Evolutionary conservation across 306 rosid species (phyloP).

Genomic region (Citrullus amarus): DNA sequence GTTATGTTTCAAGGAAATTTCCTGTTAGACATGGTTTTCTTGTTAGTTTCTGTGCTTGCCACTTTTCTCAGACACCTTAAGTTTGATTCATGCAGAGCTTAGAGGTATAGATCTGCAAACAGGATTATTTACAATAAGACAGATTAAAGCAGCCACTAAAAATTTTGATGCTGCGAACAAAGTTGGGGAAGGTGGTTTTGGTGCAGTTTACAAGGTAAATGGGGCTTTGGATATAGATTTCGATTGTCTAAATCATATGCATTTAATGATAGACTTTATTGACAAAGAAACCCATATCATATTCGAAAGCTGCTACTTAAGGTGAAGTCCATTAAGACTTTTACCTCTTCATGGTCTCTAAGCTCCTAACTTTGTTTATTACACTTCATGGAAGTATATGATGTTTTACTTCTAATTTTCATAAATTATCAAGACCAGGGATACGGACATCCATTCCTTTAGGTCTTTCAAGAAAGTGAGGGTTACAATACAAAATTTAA

Average conservation of each 20-base stretch:
- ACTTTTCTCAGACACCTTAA: not conserved
- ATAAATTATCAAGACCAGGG: not conserved
- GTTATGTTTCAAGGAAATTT: not conserved
- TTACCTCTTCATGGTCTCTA: not conserved
- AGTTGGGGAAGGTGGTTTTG: constrained; percentile 95
- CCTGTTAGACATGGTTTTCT: not conserved
- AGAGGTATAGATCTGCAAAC: constrained; percentile 72
- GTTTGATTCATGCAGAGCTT: constrained; percentile 37
- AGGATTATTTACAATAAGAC: constrained; percentile 66
- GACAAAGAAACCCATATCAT: not conserved
- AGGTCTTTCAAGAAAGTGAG: not conserved
- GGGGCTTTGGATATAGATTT: not conserved
- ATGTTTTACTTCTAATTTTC: not conserved
- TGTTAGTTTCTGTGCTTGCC: not conserved
- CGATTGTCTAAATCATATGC: not conserved
- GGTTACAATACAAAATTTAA: not conserved
- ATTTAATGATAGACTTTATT: not conserved
- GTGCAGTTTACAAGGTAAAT: constrained; percentile 79
- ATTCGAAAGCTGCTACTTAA: not conserved
- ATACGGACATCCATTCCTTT: not conserved
- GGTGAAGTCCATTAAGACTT: not conserved
- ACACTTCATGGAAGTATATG: not conserved
- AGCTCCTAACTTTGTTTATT: not conserved
- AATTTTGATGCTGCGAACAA: constrained; percentile 66
- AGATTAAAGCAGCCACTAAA: constrained; percentile 71